Conservation (phyloP, 257 asterid genomes). For the Solanum rostratum region DNA sequence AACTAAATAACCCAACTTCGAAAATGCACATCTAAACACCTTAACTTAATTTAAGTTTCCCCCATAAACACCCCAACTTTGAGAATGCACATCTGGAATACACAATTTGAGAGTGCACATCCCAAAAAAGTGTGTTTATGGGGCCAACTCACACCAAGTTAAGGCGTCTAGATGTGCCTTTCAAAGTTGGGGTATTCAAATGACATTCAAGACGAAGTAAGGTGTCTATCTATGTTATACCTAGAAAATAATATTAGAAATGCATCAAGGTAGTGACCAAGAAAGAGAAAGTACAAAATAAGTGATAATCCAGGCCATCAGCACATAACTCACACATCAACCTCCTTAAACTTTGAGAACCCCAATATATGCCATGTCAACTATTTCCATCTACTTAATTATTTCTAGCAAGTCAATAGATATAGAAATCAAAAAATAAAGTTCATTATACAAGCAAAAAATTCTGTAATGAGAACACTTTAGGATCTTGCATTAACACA, state of each 20-base stretch:
- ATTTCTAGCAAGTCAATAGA: background rate
- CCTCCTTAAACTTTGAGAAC: background rate
- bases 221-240: background rate
- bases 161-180: background rate
- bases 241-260: background rate
- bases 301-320: background rate
- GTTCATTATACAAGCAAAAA: background rate
- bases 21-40: background rate
- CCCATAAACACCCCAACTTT: background rate
- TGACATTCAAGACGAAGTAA: background rate
- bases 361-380: background rate
- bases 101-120: background rate
- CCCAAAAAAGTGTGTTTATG: background rate
- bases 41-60: background rate
- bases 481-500: background rate
- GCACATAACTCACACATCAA: background rate
- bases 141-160: background rate
- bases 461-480: background rate
- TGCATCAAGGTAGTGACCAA: background rate
- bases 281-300: background rate
- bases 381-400: background rate
- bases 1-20: background rate
- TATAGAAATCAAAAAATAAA: background rate
- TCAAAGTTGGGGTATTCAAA: background rate
- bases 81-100: background rate